phyloP scores from a whole-genome alignment of 306 rosid species.

The Trifolium subterraneum region DNA sequence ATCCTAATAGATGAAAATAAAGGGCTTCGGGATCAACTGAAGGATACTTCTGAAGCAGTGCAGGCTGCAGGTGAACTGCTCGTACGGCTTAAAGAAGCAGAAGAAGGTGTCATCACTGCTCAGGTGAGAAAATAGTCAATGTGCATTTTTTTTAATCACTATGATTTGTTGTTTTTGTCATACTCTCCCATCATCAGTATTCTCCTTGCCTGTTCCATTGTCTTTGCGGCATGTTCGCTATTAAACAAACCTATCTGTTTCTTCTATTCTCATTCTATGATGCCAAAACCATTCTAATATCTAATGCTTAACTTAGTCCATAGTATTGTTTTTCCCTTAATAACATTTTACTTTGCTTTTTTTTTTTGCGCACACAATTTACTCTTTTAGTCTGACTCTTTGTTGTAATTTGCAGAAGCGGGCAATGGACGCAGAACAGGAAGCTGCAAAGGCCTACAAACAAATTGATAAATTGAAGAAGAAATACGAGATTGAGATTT shows the following conservation, averaged over 20 bases:
- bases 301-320: not conserved
- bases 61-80: constrained; percentile 93
- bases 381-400: constrained; percentile 25
- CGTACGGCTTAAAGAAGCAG: constrained; percentile 82
- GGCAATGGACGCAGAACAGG: constrained; percentile 73
- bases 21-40: constrained; percentile 82
- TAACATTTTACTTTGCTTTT: too few relatives aligned
- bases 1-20: constrained; percentile 73
- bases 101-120: constrained; percentile 68
- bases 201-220: not conserved
- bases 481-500: constrained; percentile 62
- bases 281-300: too few relatives aligned
- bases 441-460: constrained; percentile 65
- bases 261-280: too few relatives aligned
- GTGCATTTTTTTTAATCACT: constrained; percentile 12
- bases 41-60: constrained; percentile 90
- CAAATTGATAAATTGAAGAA: constrained; percentile 73
- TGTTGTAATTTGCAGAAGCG: constrained; percentile 62
- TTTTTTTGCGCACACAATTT: not conserved
- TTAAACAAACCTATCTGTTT: not conserved
- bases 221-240: not conserved
- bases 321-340: not conserved
- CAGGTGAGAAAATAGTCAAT: constrained; percentile 61
- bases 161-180: not conserved
- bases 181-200: not conserved